Percentiles rank a stretch among this genome's conserved stretches.
phyloP scores from a whole-genome alignment of 345 rosid species.

The Salix exigua region DNA sequence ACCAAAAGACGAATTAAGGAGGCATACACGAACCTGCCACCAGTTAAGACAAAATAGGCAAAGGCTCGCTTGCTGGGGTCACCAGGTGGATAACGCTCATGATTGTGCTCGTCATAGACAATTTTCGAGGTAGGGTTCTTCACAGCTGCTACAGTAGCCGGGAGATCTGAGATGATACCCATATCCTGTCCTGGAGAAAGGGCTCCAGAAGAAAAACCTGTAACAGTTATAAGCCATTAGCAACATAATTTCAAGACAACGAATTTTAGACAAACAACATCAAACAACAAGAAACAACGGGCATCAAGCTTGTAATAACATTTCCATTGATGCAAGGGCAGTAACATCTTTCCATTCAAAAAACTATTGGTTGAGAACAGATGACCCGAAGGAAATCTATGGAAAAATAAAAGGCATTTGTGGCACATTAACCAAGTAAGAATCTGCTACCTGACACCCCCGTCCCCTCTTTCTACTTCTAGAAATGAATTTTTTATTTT shows the following conservation, averaged over 20 bases:
- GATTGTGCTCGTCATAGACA: slow-evolving; percentile 76
- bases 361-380: background rate
- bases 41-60: slow-evolving; percentile 82
- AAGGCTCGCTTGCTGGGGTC: slow-evolving; percentile 97
- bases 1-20: slow-evolving; percentile 74
- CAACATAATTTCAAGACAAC: background rate
- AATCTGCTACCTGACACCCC: background rate
- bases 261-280: background rate
- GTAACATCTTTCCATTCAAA: background rate
- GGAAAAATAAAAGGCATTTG: too few relatives aligned
- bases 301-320: background rate
- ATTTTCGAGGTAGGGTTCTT: slow-evolving; percentile 79
- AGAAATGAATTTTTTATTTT: background rate
- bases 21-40: slow-evolving; percentile 89
- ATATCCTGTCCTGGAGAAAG: slow-evolving; percentile 35
- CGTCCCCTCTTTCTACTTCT: background rate
- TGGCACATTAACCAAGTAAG: background rate
- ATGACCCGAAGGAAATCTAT: background rate
- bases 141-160: slow-evolving; percentile 66
- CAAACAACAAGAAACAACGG: background rate
- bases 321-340: background rate
- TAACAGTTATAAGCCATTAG: slow-evolving; percentile 10
- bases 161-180: slow-evolving; percentile 41
- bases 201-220: slow-evolving; percentile 59
- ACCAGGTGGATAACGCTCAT: slow-evolving; percentile 88